Conservation (phyloP, 1,139 yeast genomes). For the Scheffersomyces quercinus region DNA sequence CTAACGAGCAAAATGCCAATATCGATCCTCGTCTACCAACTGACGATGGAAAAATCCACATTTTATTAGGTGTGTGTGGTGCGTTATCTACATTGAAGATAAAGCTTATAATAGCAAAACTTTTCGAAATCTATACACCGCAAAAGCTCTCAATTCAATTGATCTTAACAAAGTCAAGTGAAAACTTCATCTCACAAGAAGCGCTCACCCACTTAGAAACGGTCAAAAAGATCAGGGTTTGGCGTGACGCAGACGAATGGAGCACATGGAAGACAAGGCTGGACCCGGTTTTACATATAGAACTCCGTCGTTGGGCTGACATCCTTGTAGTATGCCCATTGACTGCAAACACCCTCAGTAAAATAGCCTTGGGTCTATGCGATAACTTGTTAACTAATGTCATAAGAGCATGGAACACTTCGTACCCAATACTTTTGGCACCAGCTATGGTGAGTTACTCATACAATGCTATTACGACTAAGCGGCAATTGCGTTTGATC, state of each 20-base stretch:
- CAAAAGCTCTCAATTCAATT: conserved; percentile 78
- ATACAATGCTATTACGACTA: conserved; percentile 84
- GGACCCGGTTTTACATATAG: conserved; percentile 92
- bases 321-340: conserved; percentile 84
- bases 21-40: conserved; percentile 82
- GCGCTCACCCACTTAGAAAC: conserved; percentile 39
- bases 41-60: conserved; percentile 88
- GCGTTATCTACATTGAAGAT: conserved; percentile 79
- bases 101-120: conserved; percentile 68
- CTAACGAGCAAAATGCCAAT: conserved; percentile 52
- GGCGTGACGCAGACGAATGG: conserved; percentile 96
- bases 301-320: conserved; percentile 94
- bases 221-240: conserved; percentile 55
- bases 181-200: conserved; percentile 71
- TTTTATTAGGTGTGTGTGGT: conserved; percentile 88
- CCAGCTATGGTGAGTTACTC: conserved; percentile 95
- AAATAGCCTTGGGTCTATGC: conserved; percentile 84
- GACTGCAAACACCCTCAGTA: conserved; percentile 89
- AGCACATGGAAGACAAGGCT: conserved; percentile 78
- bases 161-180: conserved; percentile 80
- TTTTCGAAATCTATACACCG: conserved; percentile 76
- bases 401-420: conserved; percentile 88
- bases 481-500: conserved; percentile 71
- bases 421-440: conserved; percentile 82
- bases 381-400: conserved; percentile 87